Evolutionary conservation across 768 basidiomycete genomes (phyloP), one percentile per base, ranked within the genome.

Genomic region (Trametes maxima): DNA sequence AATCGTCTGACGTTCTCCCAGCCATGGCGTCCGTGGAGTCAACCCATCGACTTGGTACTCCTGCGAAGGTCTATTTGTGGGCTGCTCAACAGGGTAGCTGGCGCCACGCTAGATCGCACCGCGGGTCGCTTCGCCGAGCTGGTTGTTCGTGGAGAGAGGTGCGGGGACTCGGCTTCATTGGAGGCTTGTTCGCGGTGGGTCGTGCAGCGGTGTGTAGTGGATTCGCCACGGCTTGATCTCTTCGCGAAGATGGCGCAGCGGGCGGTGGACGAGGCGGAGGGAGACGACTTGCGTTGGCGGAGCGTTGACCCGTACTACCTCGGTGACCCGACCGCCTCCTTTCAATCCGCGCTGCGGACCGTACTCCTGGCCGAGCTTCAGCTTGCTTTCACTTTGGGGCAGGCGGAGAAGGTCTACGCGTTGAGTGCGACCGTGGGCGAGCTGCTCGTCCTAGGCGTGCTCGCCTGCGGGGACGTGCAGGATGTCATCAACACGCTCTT

Each of bases 71-170:
- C 80, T 68, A 78, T 84, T 68, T 83, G 83, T 69, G 77, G 81
- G 44, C 70, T 85, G 55, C 77, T 86, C 64, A 86, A 86, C 80
- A 84, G 82, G 75, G 76, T 86, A 39, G 82, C 83, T 3, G 71
- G 78, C 62, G 77, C 80, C 62, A 79, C 78, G 63, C 82, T 84
- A 72, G 80, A 81, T 52, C 75, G 76, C 42, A 79, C 84, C 63
- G 78, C 82, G 42, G 69, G 74, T 44, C 78, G 80, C 66, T 81
- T 85, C 64, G 74, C 82, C 49, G 75, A 75, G 25, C 80, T 79
- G 77, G 80, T 81, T 46, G 79, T 82, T 72, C 76, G 75, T 64
- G 78, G 78, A 13, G 74, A 78, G 66, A 70, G 77, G 57, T 78
- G 80, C 69, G 79, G 72, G 33, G 80, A 83, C 67, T 79, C 79